Conservation (phyloP, 441 rosid genomes). For the Erodium moschatum region DNA sequence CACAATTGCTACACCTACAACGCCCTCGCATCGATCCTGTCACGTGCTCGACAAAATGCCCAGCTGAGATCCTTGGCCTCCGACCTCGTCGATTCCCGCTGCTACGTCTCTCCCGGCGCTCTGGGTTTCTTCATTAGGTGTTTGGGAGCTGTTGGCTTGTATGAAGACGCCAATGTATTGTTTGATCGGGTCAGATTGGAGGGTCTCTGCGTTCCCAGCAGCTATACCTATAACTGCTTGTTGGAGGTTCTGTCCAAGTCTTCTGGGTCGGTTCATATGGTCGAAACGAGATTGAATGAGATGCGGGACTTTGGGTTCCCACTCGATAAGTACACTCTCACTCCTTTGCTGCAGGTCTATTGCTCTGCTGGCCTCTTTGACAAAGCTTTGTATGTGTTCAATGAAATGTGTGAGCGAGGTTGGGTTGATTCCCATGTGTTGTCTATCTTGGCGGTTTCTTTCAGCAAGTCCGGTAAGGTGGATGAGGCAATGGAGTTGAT, state of each 20-base stretch:
- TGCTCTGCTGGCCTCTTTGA: constrained; percentile 47
- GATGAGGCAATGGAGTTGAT: constrained; percentile 67
- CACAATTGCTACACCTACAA: constrained; percentile 66
- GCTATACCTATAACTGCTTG: constrained; percentile 69
- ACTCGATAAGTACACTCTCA: constrained; percentile 60
- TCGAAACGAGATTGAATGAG: constrained; percentile 58
- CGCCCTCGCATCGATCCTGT: constrained; percentile 77
- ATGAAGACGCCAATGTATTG: constrained; percentile 53
- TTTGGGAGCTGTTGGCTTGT: constrained; percentile 58
- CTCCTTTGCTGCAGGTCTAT: constrained; percentile 62
- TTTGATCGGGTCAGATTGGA: constrained; percentile 49
- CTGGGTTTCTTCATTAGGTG: constrained; percentile 75
- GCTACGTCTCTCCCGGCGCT: constrained; percentile 67
- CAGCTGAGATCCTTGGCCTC: constrained; percentile 41
- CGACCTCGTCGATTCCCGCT: constrained; percentile 42
- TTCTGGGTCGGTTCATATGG: constrained; percentile 34
- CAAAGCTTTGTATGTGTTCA: constrained; percentile 46
- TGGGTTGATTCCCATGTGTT: constrained; percentile 63
- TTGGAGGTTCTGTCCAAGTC: constrained; percentile 60
- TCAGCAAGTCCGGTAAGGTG: constrained; percentile 63
- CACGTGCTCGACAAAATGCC: constrained; percentile 90
- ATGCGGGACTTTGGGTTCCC: constrained; percentile 50
- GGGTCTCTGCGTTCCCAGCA: constrained; percentile 63
- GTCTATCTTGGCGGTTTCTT: constrained; percentile 48
- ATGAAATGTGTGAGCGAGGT: constrained; percentile 41